Evolutionary conservation across 1,139 yeast species (phyloP).

Genomic region (Blastobotrys persicus): DNA sequence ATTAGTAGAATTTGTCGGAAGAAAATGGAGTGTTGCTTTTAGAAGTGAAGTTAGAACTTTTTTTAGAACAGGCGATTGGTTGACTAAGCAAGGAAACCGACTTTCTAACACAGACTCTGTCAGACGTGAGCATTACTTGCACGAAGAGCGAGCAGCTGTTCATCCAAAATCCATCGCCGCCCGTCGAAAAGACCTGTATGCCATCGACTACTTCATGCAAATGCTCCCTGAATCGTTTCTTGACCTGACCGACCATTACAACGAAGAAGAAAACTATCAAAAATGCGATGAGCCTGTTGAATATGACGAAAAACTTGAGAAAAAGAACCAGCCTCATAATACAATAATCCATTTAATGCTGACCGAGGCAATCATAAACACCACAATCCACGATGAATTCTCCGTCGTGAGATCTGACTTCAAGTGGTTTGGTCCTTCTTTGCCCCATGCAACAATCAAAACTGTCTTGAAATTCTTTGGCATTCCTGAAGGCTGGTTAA

Average conservation of each 20-base stretch:
- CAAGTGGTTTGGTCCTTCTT: slow-evolving; percentile 24
- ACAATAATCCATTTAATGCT: slow-evolving; percentile 17
- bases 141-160: background rate
- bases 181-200: background rate
- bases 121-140: slow-evolving; percentile 1
- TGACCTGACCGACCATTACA: slow-evolving; percentile 1
- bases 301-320: slow-evolving; percentile 2
- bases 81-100: background rate
- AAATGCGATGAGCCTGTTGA: slow-evolving; percentile 9
- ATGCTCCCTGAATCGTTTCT: slow-evolving; percentile 10
- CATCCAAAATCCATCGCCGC: background rate
- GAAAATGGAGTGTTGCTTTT: slow-evolving; percentile 14
- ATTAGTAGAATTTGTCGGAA: slow-evolving; percentile 19
- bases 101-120: background rate
- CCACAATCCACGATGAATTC: slow-evolving; percentile 17
- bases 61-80: background rate
- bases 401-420: slow-evolving; percentile 24
- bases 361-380: slow-evolving; percentile 18
- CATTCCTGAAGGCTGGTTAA: slow-evolving; percentile 20
- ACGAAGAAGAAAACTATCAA: background rate
- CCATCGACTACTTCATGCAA: background rate
- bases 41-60: background rate
- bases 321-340: background rate
- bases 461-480: slow-evolving; percentile 22
- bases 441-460: slow-evolving; percentile 19